Evolutionary conservation across 2,329 filamentous ascomycete genomes (phyloP).

Genomic region (Eutypa lata): DNA sequence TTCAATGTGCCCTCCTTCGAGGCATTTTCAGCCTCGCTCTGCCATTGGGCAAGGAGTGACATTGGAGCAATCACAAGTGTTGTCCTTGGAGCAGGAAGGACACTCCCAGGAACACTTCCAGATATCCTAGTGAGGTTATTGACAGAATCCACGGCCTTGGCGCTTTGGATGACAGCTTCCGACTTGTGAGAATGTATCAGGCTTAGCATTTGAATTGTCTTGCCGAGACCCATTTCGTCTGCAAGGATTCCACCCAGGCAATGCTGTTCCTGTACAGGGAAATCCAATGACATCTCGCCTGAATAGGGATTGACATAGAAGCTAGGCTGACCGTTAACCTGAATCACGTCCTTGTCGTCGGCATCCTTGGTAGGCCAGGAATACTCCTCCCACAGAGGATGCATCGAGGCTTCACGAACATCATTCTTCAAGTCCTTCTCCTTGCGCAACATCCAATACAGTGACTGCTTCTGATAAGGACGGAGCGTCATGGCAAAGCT

Average conservation of each 20-base stretch:
- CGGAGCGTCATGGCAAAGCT: constrained; percentile 81
- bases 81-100: constrained; percentile 76
- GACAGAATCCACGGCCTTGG: constrained; percentile 41
- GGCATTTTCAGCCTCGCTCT: constrained; percentile 89
- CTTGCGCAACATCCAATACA: constrained; percentile 95
- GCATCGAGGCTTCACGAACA: constrained; percentile 75
- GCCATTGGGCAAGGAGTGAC: constrained; percentile 95
- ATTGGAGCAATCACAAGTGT: constrained; percentile 96
- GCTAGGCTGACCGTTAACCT: constrained; percentile 60
- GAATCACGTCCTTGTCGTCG: constrained; percentile 72
- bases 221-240: constrained; percentile 96
- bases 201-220: constrained; percentile 98
- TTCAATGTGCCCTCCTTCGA: constrained; percentile 81
- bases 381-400: constrained; percentile 97
- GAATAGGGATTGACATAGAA: constrained; percentile 99
- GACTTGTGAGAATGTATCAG: constrained; percentile 81
- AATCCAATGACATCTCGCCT: constrained; percentile 86
- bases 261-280: constrained; percentile 90
- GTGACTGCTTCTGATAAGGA: constrained; percentile 91
- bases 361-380: constrained; percentile 83
- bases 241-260: constrained; percentile 91
- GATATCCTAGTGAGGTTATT: constrained; percentile 62
- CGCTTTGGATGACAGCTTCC: constrained; percentile 41
- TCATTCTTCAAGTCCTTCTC: constrained; percentile 75
- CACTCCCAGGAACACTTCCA: constrained; percentile 45